Evolutionary conservation across 2,329 filamentous ascomycete species (phyloP), one percentile per base, ranked within the genome.

Genomic region (Cadophora malorum): DNA sequence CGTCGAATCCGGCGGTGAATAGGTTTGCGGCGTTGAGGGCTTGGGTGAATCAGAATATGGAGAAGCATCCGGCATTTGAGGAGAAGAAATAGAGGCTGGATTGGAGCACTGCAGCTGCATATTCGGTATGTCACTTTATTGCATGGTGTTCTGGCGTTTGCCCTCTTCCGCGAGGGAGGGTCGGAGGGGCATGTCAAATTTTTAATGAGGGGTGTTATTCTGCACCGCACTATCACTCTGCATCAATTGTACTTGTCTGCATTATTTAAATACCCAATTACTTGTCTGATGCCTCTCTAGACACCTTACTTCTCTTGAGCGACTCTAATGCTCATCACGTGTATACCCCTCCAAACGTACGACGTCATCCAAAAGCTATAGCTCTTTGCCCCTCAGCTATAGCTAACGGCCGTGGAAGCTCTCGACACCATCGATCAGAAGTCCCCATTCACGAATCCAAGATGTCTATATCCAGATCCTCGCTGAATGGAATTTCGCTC

Each of bases 11-110:
- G 25, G 58, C 31, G 69, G 52, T 65, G 10, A 88, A 84, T 74
- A 83, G 91, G 65, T 97, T 93, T 91, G 91, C 91, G 35, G 93
- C 93, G 19, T 78, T 98, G 79, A 88, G 94, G 74, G 89, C 84
- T 10, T 96, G 95, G 77, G 96, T 97, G 63, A 90, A 92, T 1
- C 86, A 90, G 52, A 97, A 93, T 0, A 93, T 97, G 89, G 93
- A 97, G 81, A 91, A 93, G 79, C 95, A 95, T 74, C 88, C 91
- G 16, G 92, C 91, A 3, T 97, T 97, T 70, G 71, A 74, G 68
- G 68, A 70, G 50, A 69, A 69, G 38, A 65, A 66, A 53, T 65
- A 52, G 31, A 33, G 45, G n/a, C n/a, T 49, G 31, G 16, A 3
- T 5, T 28, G 7, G 38, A 14, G 19, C 8, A 10, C 28, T 41